phyloP scores from a whole-genome alignment of 331 rosid genomes.

The Pyracantha coccinea region DNA sequence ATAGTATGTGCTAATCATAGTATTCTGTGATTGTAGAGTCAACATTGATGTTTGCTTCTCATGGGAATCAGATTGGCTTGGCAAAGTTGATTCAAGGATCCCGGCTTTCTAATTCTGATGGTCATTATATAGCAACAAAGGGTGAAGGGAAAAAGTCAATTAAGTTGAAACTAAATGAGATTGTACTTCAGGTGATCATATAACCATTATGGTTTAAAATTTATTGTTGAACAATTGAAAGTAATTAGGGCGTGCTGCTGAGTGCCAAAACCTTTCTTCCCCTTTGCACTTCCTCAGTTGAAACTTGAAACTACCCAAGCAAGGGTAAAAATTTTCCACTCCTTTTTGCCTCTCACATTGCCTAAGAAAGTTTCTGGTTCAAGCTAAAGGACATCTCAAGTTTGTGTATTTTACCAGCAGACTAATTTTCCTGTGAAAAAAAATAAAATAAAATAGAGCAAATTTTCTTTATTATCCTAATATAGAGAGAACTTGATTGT shows the following conservation, averaged over 20 bases:
- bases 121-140: conserved; percentile 65
- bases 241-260: not conserved
- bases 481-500: not conserved
- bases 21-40: conserved; percentile 61
- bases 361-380: not conserved
- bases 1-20: conserved; percentile 30
- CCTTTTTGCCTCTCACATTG: not conserved
- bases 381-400: not conserved
- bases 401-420: not conserved
- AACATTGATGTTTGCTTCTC: conserved; percentile 79
- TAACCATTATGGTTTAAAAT: not conserved
- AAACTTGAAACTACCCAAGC: not conserved
- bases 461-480: not conserved
- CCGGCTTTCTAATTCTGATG: conserved; percentile 54
- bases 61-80: conserved; percentile 85
- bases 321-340: not conserved
- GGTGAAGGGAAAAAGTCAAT: conserved; percentile 76
- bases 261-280: not conserved
- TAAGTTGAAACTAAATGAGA: conserved; percentile 82
- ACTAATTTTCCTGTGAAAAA: not conserved
- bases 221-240: not conserved
- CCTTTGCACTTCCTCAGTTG: not conserved
- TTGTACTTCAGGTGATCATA: conserved; percentile 74
- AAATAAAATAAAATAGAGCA: not conserved
- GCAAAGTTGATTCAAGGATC: conserved; percentile 87